A percentile compares a stretch with the other conserved stretches of the same genome.
Evolutionary conservation across 2,329 filamentous ascomycete species (phyloP).

Genomic region (Microdochium paspali): DNA sequence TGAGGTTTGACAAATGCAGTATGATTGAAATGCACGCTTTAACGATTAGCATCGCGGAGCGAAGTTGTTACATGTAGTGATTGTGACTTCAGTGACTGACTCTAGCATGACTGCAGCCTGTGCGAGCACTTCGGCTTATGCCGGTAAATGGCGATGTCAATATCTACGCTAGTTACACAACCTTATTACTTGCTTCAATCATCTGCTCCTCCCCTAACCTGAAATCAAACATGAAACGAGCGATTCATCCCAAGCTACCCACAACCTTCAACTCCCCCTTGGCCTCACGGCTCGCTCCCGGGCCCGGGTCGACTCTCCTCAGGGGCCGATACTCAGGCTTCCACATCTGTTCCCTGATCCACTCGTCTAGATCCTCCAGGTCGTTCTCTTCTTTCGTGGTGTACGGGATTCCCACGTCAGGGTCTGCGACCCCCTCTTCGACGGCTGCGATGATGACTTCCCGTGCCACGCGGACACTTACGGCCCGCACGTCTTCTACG

Average conservation of each 20-base stretch:
- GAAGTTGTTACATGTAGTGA: no score
- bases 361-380: constrained; percentile 48
- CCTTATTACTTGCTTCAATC: no score
- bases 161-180: no score
- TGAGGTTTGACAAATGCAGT: no score
- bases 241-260: constrained; percentile 21
- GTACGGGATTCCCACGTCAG: constrained; percentile 54
- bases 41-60: no score
- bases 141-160: no score
- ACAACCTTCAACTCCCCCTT: constrained; percentile 47
- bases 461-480: constrained; percentile 69
- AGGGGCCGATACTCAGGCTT: constrained; percentile 58
- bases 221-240: no score
- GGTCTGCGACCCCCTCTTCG: constrained; percentile 57
- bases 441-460: constrained; percentile 66
- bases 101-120: no score
- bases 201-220: no score
- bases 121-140: no score
- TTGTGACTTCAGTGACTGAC: no score
- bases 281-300: constrained; percentile 43
- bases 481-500: constrained; percentile 61
- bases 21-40: no score
- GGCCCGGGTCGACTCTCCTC: constrained; percentile 39
- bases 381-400: constrained; percentile 18
- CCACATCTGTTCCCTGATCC: constrained; percentile 78